Evolutionary conservation across 192 early-diverging fungal genomes (phyloP), one percentile per base, ranked within the genome.

Genomic region (Spinellus fusiger): DNA sequence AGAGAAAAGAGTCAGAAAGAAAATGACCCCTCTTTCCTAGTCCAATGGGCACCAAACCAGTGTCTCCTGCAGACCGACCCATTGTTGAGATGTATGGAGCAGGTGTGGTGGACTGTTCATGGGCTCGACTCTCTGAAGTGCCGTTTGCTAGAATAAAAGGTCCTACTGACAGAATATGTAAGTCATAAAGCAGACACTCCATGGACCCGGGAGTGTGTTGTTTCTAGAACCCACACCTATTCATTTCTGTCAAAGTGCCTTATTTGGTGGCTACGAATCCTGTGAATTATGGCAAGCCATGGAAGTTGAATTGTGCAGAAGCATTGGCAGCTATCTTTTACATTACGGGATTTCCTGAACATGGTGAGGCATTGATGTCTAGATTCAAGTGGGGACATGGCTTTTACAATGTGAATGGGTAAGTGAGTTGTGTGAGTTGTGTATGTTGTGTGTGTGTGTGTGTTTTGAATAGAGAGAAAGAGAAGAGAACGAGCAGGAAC

Each of bases 301-400:
- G 87, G 85, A 91, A 92, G 54, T 77, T 99, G 59, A 99, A 98
- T 72, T 98, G 94, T 75, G 97, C 87, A 15, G 97, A 99, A 70
- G 97, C 97, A 0, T 80, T 97, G 64, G 97, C 97, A 10, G 97
- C 94, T 0, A 84, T 85, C 31, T 92, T 95, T 59, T 96, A 87
- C 64, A 93, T 99, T 33, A 85, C 86, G 18, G 95, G 81, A n/a
- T 83, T 74, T 47, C 77, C 77, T 53, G 75, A 77, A 38, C 70
- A 83, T 35, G 81, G 91, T 18, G 87, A 93, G 64, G 75, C 78
- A 13, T 64, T 98, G 32, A 78, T 99, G 59, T 73, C 74, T 50
- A 88, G 88, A 59, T 99, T 99, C 82, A 94, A 87, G 54, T 98
- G 94, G 94, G 97, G 97, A 16, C 90, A 94, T 68, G 88, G 86